Conservation (phyloP, 495 filamentous ascomycete species). For the Penicillium silybi region DNA sequence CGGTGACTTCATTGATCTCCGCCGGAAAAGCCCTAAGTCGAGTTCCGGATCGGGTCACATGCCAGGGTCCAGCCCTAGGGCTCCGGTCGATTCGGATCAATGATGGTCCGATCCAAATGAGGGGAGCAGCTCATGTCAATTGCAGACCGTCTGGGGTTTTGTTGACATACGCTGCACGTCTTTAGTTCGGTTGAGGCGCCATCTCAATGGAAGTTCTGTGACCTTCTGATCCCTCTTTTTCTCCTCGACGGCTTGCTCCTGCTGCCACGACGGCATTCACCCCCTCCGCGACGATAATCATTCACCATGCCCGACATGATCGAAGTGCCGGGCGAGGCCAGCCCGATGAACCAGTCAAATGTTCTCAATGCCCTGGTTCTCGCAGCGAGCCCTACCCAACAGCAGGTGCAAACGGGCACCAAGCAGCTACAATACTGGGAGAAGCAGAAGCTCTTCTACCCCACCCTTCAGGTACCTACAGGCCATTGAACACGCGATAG, state of each 20-base stretch:
- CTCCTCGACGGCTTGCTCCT: background rate
- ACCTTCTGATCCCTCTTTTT: background rate
- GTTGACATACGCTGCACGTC: background rate
- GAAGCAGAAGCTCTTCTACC: conserved; percentile 66
- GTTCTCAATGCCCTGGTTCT: conserved; percentile 67
- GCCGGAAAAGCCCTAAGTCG: conserved; percentile 21
- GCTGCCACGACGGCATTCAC: background rate
- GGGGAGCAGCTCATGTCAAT: conserved; percentile 21
- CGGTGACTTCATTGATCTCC: conserved; percentile 23
- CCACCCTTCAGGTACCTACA: conserved; percentile 63
- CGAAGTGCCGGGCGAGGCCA: conserved; percentile 58
- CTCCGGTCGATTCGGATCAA: conserved; percentile 21
- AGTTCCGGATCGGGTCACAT: conserved; percentile 9
- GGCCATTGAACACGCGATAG: background rate
- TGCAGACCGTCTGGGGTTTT: background rate
- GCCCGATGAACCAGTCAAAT: conserved; percentile 59
- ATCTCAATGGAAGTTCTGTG: background rate
- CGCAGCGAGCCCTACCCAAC: conserved; percentile 68
- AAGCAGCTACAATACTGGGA: conserved; percentile 88
- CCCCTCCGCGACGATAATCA: background rate
- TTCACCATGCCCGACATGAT: conserved; percentile 40
- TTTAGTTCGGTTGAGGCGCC: background rate
- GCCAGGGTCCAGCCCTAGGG: conserved; percentile 35
- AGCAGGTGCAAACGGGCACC: conserved; percentile 72
- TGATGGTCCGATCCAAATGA: conserved; percentile 21